Percentiles rank a stretch among this genome's conserved stretches.
These are phyloP conservation scores for Cutaneotrichosporon sp. DNA, from an alignment of 1,284 basidiomycete genomes.

Conservation along the genomic window DNA sequence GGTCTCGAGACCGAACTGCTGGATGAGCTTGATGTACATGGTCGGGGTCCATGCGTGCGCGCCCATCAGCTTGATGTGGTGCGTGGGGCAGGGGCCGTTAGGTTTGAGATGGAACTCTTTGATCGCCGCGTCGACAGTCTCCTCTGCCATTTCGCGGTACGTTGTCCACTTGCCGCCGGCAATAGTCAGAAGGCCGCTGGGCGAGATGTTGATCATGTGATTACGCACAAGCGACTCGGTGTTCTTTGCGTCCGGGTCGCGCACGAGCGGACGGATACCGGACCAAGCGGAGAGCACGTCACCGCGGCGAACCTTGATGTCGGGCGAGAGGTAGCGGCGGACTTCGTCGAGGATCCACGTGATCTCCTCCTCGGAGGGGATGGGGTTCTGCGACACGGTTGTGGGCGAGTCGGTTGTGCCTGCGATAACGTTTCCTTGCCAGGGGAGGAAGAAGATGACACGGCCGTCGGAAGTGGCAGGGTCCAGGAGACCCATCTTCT, in stretches of 20 bases:
- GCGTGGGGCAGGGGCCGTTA: conserved; percentile 69
- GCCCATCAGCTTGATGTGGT: conserved; percentile 77
- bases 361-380: conserved; percentile 88
- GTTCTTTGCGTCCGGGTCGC: conserved; percentile 71
- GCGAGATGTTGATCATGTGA: conserved; percentile 84
- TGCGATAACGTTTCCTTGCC: conserved; percentile 96
- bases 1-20: conserved; percentile 82
- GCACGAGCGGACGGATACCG: conserved; percentile 82
- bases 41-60: conserved; percentile 90
- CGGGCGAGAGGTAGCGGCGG: conserved; percentile 77
- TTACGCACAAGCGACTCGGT: conserved; percentile 89
- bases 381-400: conserved; percentile 69
- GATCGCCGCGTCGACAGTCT: conserved; percentile 86
- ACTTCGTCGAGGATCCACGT: conserved; percentile 90
- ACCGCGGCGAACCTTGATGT: conserved; percentile 90
- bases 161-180: conserved; percentile 99
- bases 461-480: conserved; percentile 93
- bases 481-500: conserved; percentile 92
- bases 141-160: conserved; percentile 92
- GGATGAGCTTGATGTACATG: conserved; percentile 95
- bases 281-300: conserved; percentile 96
- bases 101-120: conserved; percentile 64
- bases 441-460: conserved; percentile 98
- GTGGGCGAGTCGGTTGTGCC: conserved; percentile 91
- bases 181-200: conserved; percentile 83